Percentiles rank a stretch among this genome's conserved stretches.
Evolutionary conservation across 176 grass and related monocot species (phyloP).

Genomic region (Puya raimondii): DNA sequence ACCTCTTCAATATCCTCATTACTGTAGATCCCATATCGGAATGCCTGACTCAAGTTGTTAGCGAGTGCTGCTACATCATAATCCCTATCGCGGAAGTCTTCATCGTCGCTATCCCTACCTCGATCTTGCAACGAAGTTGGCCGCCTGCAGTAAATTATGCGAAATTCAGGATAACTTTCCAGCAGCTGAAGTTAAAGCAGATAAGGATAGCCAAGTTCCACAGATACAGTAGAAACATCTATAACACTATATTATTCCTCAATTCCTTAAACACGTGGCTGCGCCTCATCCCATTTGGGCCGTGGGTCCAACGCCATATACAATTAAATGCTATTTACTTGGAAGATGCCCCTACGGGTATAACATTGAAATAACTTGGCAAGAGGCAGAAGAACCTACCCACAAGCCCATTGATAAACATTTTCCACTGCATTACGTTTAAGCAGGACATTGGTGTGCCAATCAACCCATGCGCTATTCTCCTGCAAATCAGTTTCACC

Average conservation of each 20-base stretch:
- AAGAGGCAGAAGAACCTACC: conserved; percentile 40
- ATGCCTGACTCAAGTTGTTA: conserved; percentile 88
- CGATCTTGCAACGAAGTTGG: conserved; percentile 78
- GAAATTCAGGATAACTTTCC: not conserved
- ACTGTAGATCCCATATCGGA: conserved; percentile 73
- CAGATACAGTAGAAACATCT: too few species aligned
- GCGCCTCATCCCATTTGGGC: too few species aligned
- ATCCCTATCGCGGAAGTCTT: conserved; percentile 89
- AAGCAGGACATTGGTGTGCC: conserved; percentile 50
- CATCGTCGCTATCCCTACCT: conserved; percentile 94
- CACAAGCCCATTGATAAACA: conserved; percentile 92
- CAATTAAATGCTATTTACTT: not conserved
- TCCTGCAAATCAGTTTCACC: conserved; percentile 41
- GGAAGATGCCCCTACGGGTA: not conserved
- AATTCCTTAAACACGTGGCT: too few species aligned
- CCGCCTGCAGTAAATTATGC: conserved; percentile 32
- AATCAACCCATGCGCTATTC: conserved; percentile 71
- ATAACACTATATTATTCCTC: too few species aligned
- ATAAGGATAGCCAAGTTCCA: too few species aligned
- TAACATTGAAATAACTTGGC: not conserved
- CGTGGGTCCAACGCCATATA: not conserved
- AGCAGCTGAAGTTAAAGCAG: too few species aligned
- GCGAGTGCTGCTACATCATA: conserved; percentile 96
- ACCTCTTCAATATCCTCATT: conserved; percentile 92
- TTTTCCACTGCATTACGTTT: conserved; percentile 83